These are phyloP conservation scores for Brassica incana DNA, from an alignment of 345 rosid genomes.

Conservation along the genomic window DNA sequence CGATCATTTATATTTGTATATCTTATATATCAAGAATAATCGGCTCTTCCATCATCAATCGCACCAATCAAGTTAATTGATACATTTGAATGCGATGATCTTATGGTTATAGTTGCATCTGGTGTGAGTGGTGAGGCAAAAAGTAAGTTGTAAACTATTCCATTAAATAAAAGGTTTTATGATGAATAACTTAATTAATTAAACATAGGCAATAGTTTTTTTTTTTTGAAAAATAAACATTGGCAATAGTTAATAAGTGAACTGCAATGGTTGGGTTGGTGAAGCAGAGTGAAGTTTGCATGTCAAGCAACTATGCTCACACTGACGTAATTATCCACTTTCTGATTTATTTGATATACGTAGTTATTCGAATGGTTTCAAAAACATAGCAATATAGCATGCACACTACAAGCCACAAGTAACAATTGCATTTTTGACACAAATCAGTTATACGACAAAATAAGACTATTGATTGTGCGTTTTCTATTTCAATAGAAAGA, in stretches of 20 bases:
- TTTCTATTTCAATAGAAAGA: background rate
- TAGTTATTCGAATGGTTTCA: background rate
- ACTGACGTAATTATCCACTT: slow-evolving; percentile 35
- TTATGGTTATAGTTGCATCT: slow-evolving; percentile 32
- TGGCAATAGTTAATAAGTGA: slow-evolving; percentile 6
- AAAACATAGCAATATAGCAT: background rate
- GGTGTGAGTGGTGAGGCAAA: slow-evolving; percentile 25
- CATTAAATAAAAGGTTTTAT: background rate
- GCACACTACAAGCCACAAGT: background rate
- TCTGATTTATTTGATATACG: background rate
- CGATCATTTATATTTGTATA: background rate
- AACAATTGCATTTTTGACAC: background rate
- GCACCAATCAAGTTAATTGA: background rate
- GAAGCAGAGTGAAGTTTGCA: slow-evolving; percentile 31
- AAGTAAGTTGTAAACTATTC: background rate
- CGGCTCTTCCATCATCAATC: background rate
- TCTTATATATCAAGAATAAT: background rate
- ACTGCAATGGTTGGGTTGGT: background rate
- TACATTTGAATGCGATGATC: slow-evolving; percentile 8
- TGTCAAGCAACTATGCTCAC: slow-evolving; percentile 38
- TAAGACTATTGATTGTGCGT: background rate
- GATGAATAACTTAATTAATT: slow-evolving; percentile 16
- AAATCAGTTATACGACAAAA: background rate
- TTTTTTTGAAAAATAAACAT: too few relatives aligned
- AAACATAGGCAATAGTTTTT: background rate